Evolutionary conservation across 2,329 filamentous ascomycete genomes (phyloP).

Genomic region (Colletotrichum sp.): DNA sequence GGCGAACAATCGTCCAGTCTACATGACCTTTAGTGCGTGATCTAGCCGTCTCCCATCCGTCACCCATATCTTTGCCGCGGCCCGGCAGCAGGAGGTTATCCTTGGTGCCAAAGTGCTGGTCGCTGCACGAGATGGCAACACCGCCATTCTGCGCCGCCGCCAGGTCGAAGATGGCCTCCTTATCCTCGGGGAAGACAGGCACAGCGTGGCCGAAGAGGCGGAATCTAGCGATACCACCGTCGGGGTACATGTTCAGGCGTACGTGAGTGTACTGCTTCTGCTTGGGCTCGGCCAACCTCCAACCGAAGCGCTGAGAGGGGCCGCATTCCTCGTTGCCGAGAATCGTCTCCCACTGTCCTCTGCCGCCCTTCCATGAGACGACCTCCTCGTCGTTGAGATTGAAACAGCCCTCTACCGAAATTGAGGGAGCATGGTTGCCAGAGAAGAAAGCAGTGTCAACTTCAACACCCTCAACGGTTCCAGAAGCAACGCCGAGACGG

Average conservation of each 20-base stretch:
- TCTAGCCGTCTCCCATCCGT: conserved; percentile 85
- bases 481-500: conserved; percentile 71
- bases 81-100: conserved; percentile 82
- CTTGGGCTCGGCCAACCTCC: conserved; percentile 66
- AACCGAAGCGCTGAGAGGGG: conserved; percentile 74
- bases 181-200: conserved; percentile 74
- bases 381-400: conserved; percentile 68
- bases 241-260: conserved; percentile 82
- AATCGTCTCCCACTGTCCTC: conserved; percentile 74
- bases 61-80: conserved; percentile 83
- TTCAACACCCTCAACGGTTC: conserved; percentile 75
- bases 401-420: conserved; percentile 80
- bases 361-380: conserved; percentile 61
- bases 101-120: conserved; percentile 85
- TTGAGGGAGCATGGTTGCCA: conserved; percentile 81
- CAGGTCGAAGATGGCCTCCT: conserved; percentile 72
- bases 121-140: conserved; percentile 76
- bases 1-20: conserved; percentile 81
- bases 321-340: conserved; percentile 74
- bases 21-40: conserved; percentile 74
- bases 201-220: conserved; percentile 78
- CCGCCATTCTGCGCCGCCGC: conserved; percentile 81
- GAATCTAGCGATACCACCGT: conserved; percentile 84
- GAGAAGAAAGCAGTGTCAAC: conserved; percentile 83
- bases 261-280: conserved; percentile 79